Evolutionary conservation across 257 asterid genomes (phyloP), one percentile per base, ranked within the genome.

Genomic region (Solanum megistacrolobum): DNA sequence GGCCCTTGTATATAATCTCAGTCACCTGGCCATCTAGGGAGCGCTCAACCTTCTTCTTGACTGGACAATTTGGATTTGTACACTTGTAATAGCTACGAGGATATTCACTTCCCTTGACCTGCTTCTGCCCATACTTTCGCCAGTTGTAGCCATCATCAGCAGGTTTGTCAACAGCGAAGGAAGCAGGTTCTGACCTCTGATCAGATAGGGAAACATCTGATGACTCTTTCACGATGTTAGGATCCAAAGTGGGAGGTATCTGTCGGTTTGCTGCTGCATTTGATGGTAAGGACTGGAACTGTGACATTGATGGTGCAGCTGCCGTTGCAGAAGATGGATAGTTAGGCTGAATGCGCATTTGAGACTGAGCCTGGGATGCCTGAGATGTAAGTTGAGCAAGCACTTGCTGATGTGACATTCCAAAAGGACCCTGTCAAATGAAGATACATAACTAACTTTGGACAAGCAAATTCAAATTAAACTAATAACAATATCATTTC

Each of bases 81-180:
- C 98, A 96, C 89, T 94, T 96, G 82, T 94, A 96, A 87, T 93
- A 92, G 89, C 94, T 92, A 69, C 94, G 92, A 72, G 94, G 93
- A 90, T 86, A 92, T 89, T 92, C 94, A 81, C 94, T 89, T 6
- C 94, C 94, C 89, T 91, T 92, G 76, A 92, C 94, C 86, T 91
- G 93, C 88, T 92, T 92, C 90, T 92, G 94, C 82, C 93, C 94
- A 86, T 92, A 92, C 83, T 92, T 92, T 38, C 93, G 89, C 94
- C 94, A 92, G 83, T 92, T 92, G 91, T 90, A 92, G 65, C 93
- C 93, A 48, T 92, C 94, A 81, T 91, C 93, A 32, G 93, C 91
- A 86, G 95, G 95, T 86, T 92, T 93, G 91, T 93, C 94, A 84
- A 91, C 93, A 32, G 89, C 60, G 32, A 88, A 68, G 85, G 90